Conservation (phyloP, 1,284 basidiomycete species). For the Moesziomyces sp. region DNA sequence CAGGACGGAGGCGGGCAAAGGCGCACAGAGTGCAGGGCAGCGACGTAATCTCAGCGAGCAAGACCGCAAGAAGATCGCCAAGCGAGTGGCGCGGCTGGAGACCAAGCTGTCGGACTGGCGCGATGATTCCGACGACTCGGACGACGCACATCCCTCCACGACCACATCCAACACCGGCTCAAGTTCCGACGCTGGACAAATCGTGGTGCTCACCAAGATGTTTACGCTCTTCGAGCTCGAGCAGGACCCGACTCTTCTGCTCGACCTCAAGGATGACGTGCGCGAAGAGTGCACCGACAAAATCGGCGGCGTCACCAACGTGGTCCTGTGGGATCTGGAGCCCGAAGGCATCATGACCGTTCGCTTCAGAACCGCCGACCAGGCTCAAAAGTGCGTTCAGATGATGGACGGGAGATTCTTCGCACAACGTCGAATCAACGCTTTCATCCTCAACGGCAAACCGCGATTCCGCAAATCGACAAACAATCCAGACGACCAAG, state of each 20-base stretch:
- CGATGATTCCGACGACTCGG: conserved; percentile 47
- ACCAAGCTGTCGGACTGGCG: conserved; percentile 64
- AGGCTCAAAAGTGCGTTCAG: conserved; percentile 89
- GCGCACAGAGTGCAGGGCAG: conserved; percentile 1
- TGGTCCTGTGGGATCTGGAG: conserved; percentile 96
- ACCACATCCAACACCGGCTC: conserved; percentile 1
- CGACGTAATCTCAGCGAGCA: conserved; percentile 39
- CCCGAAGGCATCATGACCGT: conserved; percentile 94
- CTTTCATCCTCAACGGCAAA: conserved; percentile 81
- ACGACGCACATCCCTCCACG: background rate
- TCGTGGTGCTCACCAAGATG: conserved; percentile 75
- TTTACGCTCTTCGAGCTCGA: conserved; percentile 88
- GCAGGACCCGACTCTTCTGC: conserved; percentile 83
- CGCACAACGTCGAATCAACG: conserved; percentile 83
- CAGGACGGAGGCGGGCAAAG: background rate
- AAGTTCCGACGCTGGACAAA: conserved; percentile 8
- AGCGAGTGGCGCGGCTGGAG: conserved; percentile 52
- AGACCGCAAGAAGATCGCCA: conserved; percentile 49
- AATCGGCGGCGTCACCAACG: conserved; percentile 94
- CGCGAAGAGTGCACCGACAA: conserved; percentile 85
- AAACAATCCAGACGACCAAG: conserved; percentile 4
- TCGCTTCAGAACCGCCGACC: conserved; percentile 87
- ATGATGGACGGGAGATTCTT: conserved; percentile 98
- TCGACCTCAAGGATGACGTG: conserved; percentile 96
- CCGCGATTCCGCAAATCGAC: conserved; percentile 80